Evolutionary conservation across 768 basidiomycete species (phyloP).

Genomic region (Amanita fuliginea): DNA sequence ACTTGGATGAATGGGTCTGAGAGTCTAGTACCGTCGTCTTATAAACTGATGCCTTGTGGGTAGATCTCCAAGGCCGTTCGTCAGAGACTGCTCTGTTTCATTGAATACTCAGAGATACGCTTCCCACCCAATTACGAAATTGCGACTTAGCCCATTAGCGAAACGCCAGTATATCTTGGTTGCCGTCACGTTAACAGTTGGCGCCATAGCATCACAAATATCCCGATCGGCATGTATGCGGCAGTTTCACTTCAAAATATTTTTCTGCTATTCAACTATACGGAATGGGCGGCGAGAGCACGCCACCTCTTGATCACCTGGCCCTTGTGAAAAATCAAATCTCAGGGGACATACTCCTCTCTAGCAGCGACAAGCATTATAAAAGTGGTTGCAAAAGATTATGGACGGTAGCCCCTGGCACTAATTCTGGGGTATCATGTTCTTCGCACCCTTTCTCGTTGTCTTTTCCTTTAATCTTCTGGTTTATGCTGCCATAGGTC

Average conservation of each 20-base stretch:
- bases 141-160: not conserved
- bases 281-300: too few species aligned
- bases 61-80: not conserved
- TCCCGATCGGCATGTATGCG: too few species aligned
- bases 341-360: not conserved
- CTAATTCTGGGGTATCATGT: not conserved
- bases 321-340: not conserved
- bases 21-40: not conserved
- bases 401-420: not conserved
- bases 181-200: too few species aligned
- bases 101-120: not conserved
- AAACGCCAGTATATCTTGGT: not conserved
- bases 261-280: not conserved
- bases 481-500: constrained; percentile 10
- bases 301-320: not conserved
- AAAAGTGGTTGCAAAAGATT: not conserved
- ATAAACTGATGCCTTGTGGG: too few species aligned
- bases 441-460: not conserved
- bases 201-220: too few species aligned
- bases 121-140: not conserved
- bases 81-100: not conserved
- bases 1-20: not conserved
- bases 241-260: not conserved
- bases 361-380: not conserved
- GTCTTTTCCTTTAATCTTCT: not conserved